Percentiles rank a stretch among this genome's conserved stretches.
Evolutionary conservation across 2,329 filamentous ascomycete species (phyloP).

Genomic region (Cyphellophora europaea): DNA sequence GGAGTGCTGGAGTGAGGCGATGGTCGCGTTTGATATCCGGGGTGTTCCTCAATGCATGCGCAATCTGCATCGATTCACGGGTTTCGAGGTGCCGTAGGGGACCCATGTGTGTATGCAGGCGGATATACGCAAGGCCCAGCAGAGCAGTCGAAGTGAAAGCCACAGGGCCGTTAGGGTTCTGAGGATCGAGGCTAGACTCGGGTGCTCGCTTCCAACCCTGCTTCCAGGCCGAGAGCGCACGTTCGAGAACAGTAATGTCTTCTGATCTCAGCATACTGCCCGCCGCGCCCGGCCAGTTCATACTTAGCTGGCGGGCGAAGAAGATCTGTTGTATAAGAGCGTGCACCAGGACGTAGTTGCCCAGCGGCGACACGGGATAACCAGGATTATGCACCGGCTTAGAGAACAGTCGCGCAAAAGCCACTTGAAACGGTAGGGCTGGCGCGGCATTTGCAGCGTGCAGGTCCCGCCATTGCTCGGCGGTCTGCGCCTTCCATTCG

Average conservation of each 20-base stretch:
- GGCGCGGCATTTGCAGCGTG: conserved; percentile 13
- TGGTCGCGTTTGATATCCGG: conserved; percentile 34
- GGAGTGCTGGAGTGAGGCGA: conserved; percentile 38
- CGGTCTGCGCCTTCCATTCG: conserved; percentile 45
- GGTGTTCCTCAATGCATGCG: conserved; percentile 33
- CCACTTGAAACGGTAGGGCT: conserved; percentile 31
- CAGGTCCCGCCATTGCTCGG: conserved; percentile 38
- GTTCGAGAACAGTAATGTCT: conserved; percentile 35
- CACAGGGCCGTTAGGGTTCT: conserved; percentile 43
- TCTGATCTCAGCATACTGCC: conserved; percentile 34
- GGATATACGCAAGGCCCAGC: conserved; percentile 37
- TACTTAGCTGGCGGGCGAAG: conserved; percentile 38
- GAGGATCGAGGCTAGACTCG: conserved; percentile 45
- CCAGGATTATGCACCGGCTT: conserved; percentile 27
- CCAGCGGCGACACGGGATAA: conserved; percentile 36
- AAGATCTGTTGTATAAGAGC: conserved; percentile 47
- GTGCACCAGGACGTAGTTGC: conserved; percentile 46
- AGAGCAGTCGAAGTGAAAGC: conserved; percentile 43
- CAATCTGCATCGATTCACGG: conserved; percentile 37
- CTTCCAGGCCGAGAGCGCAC: conserved; percentile 42
- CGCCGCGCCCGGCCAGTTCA: conserved; percentile 33
- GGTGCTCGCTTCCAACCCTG: conserved; percentile 42
- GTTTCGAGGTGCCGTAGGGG: conserved; percentile 38
- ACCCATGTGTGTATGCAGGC: conserved; percentile 37
- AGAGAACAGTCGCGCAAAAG: conserved; percentile 34